phyloP scores from a whole-genome alignment of 2,329 filamentous ascomycete species.

The Cordyceps cateniannulata region DNA sequence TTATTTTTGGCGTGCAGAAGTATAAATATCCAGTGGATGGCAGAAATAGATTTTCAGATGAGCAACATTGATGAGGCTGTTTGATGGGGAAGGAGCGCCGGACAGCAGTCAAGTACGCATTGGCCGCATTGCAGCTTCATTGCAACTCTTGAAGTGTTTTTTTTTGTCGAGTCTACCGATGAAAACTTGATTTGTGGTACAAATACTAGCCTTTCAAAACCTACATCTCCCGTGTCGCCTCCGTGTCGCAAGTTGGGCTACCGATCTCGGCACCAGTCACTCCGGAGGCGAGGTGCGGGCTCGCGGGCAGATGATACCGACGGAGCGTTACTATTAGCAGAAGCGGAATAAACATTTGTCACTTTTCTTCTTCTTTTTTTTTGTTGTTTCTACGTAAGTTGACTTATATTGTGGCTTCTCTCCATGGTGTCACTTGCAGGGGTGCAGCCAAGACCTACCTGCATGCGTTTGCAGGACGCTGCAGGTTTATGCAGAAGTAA shows the following conservation, averaged over 20 bases:
- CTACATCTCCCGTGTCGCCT: not conserved
- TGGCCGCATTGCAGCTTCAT: not conserved
- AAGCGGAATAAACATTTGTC: too few relatives aligned
- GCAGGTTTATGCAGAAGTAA: too few relatives aligned
- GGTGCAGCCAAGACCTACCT: too few relatives aligned
- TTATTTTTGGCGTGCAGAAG: not conserved
- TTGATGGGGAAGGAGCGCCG: not conserved
- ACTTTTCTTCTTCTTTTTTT: too few relatives aligned
- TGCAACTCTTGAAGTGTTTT: not conserved
- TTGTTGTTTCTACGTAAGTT: too few relatives aligned
- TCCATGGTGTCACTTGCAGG: too few relatives aligned
- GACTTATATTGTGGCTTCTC: too few relatives aligned
- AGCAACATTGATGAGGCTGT: not conserved
- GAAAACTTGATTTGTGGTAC: not conserved
- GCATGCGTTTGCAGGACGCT: too few relatives aligned
- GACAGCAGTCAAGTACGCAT: not conserved
- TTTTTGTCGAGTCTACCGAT: not conserved
- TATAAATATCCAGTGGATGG: not conserved
- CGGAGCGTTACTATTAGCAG: too few relatives aligned
- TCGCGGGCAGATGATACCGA: too few relatives aligned
- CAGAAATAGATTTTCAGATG: not conserved
- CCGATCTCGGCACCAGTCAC: too few relatives aligned
- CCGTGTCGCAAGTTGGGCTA: not conserved
- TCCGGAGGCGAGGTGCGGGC: not conserved
- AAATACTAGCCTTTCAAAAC: slow-evolving; percentile 9